These are phyloP conservation scores for Pouteria glomerata DNA, from an alignment of 148 eudicot genomes.

Conservation along the genomic window DNA sequence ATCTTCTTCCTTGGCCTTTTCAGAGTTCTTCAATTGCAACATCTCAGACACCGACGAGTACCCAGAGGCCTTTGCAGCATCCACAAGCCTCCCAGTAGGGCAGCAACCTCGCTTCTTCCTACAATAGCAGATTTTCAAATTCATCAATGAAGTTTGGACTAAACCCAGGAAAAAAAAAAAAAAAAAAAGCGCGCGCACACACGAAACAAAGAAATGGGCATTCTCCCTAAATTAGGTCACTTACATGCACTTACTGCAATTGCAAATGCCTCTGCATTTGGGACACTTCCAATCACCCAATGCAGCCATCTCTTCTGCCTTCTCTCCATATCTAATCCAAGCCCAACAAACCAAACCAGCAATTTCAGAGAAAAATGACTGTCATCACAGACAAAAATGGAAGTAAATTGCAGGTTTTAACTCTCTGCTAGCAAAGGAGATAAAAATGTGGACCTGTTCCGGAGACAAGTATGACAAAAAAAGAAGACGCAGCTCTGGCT, in stretches of 20 bases:
- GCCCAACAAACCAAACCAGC: neutral
- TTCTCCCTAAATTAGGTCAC: constrained; percentile 4
- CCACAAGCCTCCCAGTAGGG: constrained; percentile 12
- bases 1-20: constrained; percentile 10
- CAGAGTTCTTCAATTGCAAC: constrained; percentile 1
- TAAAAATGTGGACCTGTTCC: constrained; percentile 20
- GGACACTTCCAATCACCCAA: constrained; percentile 20
- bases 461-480: constrained; percentile 21
- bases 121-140: neutral
- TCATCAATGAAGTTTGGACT: neutral
- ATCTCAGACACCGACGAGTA: constrained; percentile 16
- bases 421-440: neutral
- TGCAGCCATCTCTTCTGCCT: constrained; percentile 16
- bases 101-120: constrained; percentile 20
- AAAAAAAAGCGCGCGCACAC: neutral
- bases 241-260: constrained; percentile 21
- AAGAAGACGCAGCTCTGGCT: constrained; percentile 8
- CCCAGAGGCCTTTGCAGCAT: constrained; percentile 14
- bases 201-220: neutral
- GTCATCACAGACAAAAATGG: neutral
- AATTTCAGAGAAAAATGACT: neutral
- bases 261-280: constrained; percentile 23
- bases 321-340: constrained; percentile 18
- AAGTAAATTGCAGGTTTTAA: neutral
- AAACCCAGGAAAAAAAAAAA: neutral